Percentiles rank a stretch among this genome's conserved stretches.
phyloP scores from a whole-genome alignment of 108 stramenopile species.

The Fragilariopsis cylindrus region DNA sequence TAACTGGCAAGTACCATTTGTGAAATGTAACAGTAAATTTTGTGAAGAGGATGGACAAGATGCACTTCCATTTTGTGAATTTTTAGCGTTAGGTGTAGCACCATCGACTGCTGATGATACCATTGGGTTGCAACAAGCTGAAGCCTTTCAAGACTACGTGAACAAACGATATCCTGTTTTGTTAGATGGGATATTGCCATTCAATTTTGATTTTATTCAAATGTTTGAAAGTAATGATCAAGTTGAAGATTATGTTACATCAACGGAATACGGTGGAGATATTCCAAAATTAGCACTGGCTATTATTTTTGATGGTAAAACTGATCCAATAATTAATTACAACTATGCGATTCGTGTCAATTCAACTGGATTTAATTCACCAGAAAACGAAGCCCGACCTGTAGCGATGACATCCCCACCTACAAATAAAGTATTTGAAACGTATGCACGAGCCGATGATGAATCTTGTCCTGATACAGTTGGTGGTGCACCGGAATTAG shows the following conservation, averaged over 20 bases:
- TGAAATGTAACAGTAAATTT: slow-evolving; percentile 64
- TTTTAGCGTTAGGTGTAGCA: slow-evolving; percentile 56
- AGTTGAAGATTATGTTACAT: slow-evolving; percentile 56
- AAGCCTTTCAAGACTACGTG: slow-evolving; percentile 53
- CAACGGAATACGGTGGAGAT: slow-evolving; percentile 49
- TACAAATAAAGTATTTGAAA: slow-evolving; percentile 53
- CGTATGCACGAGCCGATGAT: slow-evolving; percentile 43
- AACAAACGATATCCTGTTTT: slow-evolving; percentile 53
- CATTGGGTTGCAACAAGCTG: slow-evolving; percentile 42
- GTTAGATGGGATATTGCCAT: slow-evolving; percentile 41
- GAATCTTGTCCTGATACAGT: slow-evolving; percentile 39
- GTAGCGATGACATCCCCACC: slow-evolving; percentile 55
- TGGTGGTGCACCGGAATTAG: slow-evolving; percentile 46
- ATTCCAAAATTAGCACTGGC: slow-evolving; percentile 67
- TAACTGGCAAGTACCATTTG: slow-evolving; percentile 76
- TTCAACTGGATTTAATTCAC: slow-evolving; percentile 71
- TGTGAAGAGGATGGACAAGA: slow-evolving; percentile 63
- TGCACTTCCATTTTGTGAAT: slow-evolving; percentile 64
- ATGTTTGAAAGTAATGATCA: slow-evolving; percentile 52
- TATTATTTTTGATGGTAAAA: slow-evolving; percentile 55
- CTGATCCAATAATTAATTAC: slow-evolving; percentile 41
- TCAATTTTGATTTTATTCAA: slow-evolving; percentile 62
- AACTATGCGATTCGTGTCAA: slow-evolving; percentile 67
- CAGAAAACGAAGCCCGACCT: slow-evolving; percentile 53
- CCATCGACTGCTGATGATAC: slow-evolving; percentile 36